Conservation (phyloP, 1,139 yeast species). For the Lodderomyces elongisporus region DNA sequence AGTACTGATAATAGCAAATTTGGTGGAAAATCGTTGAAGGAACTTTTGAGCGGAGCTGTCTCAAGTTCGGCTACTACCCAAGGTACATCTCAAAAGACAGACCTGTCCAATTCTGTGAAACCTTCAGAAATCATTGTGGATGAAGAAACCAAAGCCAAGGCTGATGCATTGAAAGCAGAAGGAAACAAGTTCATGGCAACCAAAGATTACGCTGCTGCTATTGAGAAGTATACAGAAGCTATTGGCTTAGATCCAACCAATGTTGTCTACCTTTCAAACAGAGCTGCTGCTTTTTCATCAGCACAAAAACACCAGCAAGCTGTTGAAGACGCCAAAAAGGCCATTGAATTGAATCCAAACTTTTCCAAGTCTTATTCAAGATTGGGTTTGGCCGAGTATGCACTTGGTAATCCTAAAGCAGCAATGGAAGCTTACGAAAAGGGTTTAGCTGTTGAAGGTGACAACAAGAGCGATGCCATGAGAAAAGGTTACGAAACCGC, state of each 20-base stretch:
- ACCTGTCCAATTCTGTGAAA: no score
- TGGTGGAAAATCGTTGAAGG: constrained; percentile 45
- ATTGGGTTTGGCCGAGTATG: constrained; percentile 88
- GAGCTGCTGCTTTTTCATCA: constrained; percentile 96
- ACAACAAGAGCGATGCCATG: constrained; percentile 83
- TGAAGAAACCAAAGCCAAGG: constrained; percentile 58
- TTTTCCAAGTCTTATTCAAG: constrained; percentile 95
- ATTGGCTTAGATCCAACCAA: constrained; percentile 64
- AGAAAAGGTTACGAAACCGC: constrained; percentile 91
- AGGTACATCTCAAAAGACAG: constrained; percentile 2
- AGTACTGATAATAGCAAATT: constrained; percentile 40
- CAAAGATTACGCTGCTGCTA: constrained; percentile 64
- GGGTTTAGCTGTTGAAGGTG: constrained; percentile 87
- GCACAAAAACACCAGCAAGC: constrained; percentile 71
- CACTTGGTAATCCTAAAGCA: constrained; percentile 83
- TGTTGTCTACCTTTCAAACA: constrained; percentile 83
- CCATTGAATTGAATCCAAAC: constrained; percentile 69
- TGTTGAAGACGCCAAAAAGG: constrained; percentile 74
- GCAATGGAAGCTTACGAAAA: constrained; percentile 85
- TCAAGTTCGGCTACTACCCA: constrained; percentile 6
- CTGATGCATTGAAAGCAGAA: constrained; percentile 77
- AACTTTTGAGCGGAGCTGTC: constrained; percentile 30
- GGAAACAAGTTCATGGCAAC: constrained; percentile 93
- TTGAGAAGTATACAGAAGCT: constrained; percentile 78
- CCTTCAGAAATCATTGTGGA: constrained; percentile 35